These are phyloP conservation scores for Ogataea pini DNA, from an alignment of 805 yeast genomes.

Conservation along the genomic window DNA sequence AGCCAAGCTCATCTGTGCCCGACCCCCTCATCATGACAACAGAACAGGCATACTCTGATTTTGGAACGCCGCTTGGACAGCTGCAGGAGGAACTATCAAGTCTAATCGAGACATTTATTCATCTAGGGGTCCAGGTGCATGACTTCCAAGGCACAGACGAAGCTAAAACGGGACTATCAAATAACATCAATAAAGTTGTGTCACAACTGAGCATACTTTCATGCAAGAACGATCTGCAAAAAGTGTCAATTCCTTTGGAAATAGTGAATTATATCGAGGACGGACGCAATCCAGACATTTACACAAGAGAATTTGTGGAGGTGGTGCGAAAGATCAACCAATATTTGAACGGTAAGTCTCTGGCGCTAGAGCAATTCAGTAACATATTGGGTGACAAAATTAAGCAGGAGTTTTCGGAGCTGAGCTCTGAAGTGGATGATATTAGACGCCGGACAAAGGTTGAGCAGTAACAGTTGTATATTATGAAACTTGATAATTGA, in stretches of 20 bases:
- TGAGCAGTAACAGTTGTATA: neutral
- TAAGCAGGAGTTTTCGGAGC: conserved; percentile 75
- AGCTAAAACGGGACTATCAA: conserved; percentile 59
- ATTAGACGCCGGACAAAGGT: conserved; percentile 39
- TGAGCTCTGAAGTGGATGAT: conserved; percentile 56
- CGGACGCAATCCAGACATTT: conserved; percentile 96
- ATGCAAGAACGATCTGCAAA: conserved; percentile 35
- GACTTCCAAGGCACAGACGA: conserved; percentile 90
- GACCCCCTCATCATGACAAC: conserved; percentile 33
- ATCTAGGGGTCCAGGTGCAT: conserved; percentile 87
- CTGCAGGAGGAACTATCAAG: conserved; percentile 46
- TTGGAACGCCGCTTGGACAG: conserved; percentile 27
- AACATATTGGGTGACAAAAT: conserved; percentile 70
- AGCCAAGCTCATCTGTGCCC: too few relatives aligned
- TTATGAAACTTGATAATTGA: neutral
- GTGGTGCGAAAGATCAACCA: conserved; percentile 90
- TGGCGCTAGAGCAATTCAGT: conserved; percentile 55
- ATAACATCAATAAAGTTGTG: conserved; percentile 44
- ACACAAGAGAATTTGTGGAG: conserved; percentile 94
- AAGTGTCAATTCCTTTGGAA: conserved; percentile 69
- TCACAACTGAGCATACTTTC: conserved; percentile 39
- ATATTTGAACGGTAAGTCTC: conserved; percentile 78
- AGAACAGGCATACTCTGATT: conserved; percentile 27
- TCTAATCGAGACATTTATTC: conserved; percentile 77
- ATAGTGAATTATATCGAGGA: conserved; percentile 91